phyloP scores from a whole-genome alignment of 2,329 filamentous ascomycete genomes.

The Torrubiella hemipterigena region DNA sequence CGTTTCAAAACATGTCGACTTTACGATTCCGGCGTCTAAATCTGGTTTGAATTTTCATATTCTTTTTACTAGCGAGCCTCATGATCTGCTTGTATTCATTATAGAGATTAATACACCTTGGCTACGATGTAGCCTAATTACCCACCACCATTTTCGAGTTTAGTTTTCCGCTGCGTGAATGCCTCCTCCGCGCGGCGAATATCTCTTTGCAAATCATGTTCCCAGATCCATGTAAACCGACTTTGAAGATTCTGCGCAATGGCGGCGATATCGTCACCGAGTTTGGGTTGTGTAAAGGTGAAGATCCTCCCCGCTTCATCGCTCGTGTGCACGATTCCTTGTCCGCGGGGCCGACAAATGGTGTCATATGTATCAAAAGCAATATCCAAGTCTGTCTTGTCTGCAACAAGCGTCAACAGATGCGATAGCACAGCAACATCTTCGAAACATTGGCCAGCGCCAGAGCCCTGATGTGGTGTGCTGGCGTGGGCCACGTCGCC shows the following conservation, averaged over 20 bases:
- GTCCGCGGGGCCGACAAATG: slow-evolving; percentile 7
- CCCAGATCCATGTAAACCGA: background rate
- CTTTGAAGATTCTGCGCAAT: background rate
- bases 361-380: slow-evolving; percentile 8
- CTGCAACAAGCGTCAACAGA: slow-evolving; percentile 5
- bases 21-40: too few relatives aligned
- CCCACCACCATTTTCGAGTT: too few relatives aligned
- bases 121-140: too few relatives aligned
- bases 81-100: too few relatives aligned
- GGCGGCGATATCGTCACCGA: background rate
- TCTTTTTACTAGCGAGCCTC: too few relatives aligned
- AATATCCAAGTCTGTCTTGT: slow-evolving; percentile 1
- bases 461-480: slow-evolving; percentile 30
- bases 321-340: slow-evolving; percentile 7
- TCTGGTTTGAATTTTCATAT: too few relatives aligned
- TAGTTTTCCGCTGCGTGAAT: background rate
- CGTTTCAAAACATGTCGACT: too few relatives aligned
- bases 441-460: slow-evolving; percentile 27
- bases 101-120: too few relatives aligned
- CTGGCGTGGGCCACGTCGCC: slow-evolving; percentile 38
- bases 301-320: slow-evolving; percentile 1
- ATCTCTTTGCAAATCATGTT: background rate
- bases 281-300: background rate
- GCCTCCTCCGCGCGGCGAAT: background rate
- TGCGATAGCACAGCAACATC: slow-evolving; percentile 15